Evolutionary conservation across 2,329 filamentous ascomycete species (phyloP), one percentile per base, ranked within the genome.

Genomic region (Raffaelea arxii): DNA sequence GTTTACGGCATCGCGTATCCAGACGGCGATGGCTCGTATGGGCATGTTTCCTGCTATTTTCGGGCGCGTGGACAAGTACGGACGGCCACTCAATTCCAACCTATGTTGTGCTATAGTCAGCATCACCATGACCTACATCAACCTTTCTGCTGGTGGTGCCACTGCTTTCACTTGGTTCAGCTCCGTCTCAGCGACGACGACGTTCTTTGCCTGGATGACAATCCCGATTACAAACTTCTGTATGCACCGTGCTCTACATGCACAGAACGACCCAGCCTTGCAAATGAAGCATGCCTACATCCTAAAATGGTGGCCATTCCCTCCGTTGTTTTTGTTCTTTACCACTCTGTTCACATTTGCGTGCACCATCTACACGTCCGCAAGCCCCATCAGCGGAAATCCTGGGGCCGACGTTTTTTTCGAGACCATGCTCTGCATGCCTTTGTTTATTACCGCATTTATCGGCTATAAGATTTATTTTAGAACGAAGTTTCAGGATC

Each of bases 111-210:
- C 35, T 11, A 3, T 52, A 21, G 24, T 52, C 38, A 44, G 43
- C 43, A 44, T 48, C 21, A 46, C 46, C 19, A 46, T 52, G 46
- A 52, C 50, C 22, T 52, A 52, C 44, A 50, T 52, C 30, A 50
- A 52, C 32, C 43, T 49, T 6, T 49, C 47, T 7, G 41, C 44
- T 2, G 45, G 47, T 25, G 47, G 50, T 12, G 40, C 47, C 21
- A 49, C 47, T 4, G 47, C 45, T 14, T 48, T 50, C 7, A 39
- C 46, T 25, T 46, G 48, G 48, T 52, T 50, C 41, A 50, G 46
- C 41, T 50, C 48, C 25, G 37, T 50, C 25, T 48, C 48, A 14
- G 46, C 50, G 19, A 51, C 50, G 1, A 49, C 47, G 9, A 49
- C 44, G 4, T 51, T 51, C 25, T 49, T 51, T 16, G 47, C 47